These are phyloP conservation scores for Polyplosphaeria fusca DNA, from an alignment of 495 filamentous ascomycete species.

Conservation along the genomic window DNA sequence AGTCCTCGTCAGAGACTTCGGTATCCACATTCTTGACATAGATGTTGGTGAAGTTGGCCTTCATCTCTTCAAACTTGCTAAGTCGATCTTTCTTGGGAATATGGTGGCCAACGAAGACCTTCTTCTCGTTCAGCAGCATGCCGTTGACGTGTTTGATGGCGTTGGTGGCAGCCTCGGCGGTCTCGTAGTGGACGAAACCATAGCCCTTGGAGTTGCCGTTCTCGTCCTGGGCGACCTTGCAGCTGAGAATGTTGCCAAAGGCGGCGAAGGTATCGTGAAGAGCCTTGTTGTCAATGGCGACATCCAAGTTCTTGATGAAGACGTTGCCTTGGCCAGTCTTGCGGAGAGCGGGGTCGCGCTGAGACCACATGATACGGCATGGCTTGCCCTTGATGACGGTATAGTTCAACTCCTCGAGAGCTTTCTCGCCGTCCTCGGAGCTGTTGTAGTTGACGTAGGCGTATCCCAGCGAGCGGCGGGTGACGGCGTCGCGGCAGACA, in stretches of 20 bases:
- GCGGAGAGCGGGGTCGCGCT: constrained; percentile 96
- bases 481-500: constrained; percentile 98
- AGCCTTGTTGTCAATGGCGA: constrained; percentile 99
- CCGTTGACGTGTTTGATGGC: constrained; percentile 99
- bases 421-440: constrained; percentile 91
- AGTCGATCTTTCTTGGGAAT: constrained; percentile 99
- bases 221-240: constrained; percentile 99
- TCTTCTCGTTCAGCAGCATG: constrained; percentile 99
- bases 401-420: constrained; percentile 99
- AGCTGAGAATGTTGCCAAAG: constrained; percentile 98
- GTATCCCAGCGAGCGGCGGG: constrained; percentile 96
- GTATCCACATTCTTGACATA: constrained; percentile 96
- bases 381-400: constrained; percentile 98
- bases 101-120: constrained; percentile 98
- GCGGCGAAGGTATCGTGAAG: constrained; percentile 99
- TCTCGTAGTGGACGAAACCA: constrained; percentile 99
- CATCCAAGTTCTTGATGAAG: constrained; percentile 99
- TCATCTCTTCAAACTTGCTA: constrained; percentile 99
- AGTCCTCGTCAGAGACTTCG: constrained; percentile 90
- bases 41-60: constrained; percentile 99
- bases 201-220: constrained; percentile 94
- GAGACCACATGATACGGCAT: constrained; percentile 99
- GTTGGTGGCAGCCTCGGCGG: constrained; percentile 90
- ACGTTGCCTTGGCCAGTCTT: constrained; percentile 99
- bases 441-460: constrained; percentile 99